Percentiles rank a stretch among this genome's conserved stretches.
Evolutionary conservation across 2,329 filamentous ascomycete species (phyloP).

Genomic region (Alternaria arbusti): DNA sequence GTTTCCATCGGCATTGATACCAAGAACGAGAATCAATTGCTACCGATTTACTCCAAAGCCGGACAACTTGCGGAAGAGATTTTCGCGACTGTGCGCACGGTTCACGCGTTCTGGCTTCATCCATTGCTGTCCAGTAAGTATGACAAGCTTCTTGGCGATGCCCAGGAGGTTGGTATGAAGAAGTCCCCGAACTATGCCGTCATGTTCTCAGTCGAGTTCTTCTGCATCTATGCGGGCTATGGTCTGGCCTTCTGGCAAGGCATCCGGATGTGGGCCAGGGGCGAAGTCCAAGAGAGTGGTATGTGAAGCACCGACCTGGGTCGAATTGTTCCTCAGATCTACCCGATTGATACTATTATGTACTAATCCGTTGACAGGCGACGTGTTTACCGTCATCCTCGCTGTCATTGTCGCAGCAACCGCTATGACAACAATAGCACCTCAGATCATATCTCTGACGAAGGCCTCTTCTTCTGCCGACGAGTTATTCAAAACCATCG

Average conservation of each 20-base stretch:
- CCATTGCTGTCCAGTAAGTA: constrained; percentile 53
- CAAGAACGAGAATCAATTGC: constrained; percentile 46
- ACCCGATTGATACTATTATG: background rate
- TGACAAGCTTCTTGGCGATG: constrained; percentile 51
- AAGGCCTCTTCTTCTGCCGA: constrained; percentile 43
- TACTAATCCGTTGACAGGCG: constrained; percentile 5
- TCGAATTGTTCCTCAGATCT: background rate
- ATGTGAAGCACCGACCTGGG: constrained; percentile 21
- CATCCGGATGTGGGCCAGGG: constrained; percentile 61
- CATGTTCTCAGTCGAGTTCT: constrained; percentile 52
- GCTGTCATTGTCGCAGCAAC: constrained; percentile 56
- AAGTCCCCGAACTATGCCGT: constrained; percentile 53
- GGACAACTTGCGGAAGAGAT: constrained; percentile 59
- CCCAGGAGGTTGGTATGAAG: constrained; percentile 54
- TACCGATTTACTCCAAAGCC: constrained; percentile 53
- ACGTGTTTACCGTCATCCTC: constrained; percentile 40
- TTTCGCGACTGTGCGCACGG: constrained; percentile 57
- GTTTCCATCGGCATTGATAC: constrained; percentile 44
- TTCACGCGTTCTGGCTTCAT: constrained; percentile 56
- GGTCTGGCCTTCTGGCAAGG: constrained; percentile 59
- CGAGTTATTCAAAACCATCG: constrained; percentile 65
- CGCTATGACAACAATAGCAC: constrained; percentile 83
- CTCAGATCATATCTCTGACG: constrained; percentile 77
- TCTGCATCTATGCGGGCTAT: constrained; percentile 51
- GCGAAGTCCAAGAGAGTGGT: constrained; percentile 57